These are phyloP conservation scores for Candida sakaeoensis DNA, from an alignment of 805 yeast species.

Conservation along the genomic window DNA sequence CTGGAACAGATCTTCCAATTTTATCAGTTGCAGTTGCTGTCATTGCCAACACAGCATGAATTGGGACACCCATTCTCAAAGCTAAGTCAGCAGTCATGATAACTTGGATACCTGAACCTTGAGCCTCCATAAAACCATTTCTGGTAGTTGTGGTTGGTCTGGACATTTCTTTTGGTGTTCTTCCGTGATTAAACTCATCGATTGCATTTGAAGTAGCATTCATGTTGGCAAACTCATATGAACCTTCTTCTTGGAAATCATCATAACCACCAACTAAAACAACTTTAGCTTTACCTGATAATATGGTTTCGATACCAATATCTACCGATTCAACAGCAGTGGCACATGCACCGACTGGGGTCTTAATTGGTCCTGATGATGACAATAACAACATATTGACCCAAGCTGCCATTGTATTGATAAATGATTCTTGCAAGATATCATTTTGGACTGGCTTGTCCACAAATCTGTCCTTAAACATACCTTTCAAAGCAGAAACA, in stretches of 20 bases:
- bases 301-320: constrained; percentile 89
- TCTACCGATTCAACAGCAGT: constrained; percentile 98
- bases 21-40: constrained; percentile 97
- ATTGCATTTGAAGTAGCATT: constrained; percentile 92
- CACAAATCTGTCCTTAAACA: constrained; percentile 92
- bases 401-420: constrained; percentile 99
- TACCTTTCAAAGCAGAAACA: constrained; percentile 92
- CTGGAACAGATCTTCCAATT: constrained; percentile 98
- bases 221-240: constrained; percentile 97
- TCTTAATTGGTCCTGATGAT: constrained; percentile 97
- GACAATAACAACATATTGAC: constrained; percentile 96
- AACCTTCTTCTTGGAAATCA: constrained; percentile 99
- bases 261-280: constrained; percentile 99
- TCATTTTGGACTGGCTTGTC: constrained; percentile 97
- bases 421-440: constrained; percentile 95
- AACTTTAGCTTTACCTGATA: constrained; percentile 91
- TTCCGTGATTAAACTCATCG: constrained; percentile 88
- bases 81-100: constrained; percentile 95
- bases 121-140: constrained; percentile 99
- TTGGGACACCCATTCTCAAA: constrained; percentile 97
- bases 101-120: constrained; percentile 98
- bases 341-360: constrained; percentile 99
- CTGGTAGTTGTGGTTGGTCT: constrained; percentile 97
- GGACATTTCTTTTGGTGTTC: constrained; percentile 98
- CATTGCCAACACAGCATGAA: constrained; percentile 90